Evolutionary conservation across 106 monocot species (phyloP), one percentile per base, ranked within the genome.

Genomic region (Amphibolis antarctica): DNA sequence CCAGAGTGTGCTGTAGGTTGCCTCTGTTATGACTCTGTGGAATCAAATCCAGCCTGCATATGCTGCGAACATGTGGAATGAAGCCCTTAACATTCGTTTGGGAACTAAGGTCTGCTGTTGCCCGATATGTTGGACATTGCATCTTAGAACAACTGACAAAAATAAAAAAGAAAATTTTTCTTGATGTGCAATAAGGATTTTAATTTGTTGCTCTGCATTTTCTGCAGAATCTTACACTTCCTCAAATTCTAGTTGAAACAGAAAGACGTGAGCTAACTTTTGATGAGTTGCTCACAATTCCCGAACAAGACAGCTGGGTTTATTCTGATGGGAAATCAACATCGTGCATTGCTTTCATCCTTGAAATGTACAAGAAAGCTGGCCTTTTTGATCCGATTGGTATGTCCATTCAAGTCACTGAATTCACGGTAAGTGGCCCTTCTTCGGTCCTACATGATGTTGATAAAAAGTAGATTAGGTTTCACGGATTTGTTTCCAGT

Each of bases 21-120:
- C 94, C 73, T 86, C 89, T 67, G 75, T 72, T n/a, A 96, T 96
- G 94, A 89, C 89, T 43, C 66, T 96, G 79, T 89, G 86, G 89
- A 80, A 58, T 62, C 83, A 84, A n/a, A 61, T 96, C 22, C 82
- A 82, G 72, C 89, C 94, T 71, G 76, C 59, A 14, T 86, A 89
- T 84, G 89, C 94, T 64, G 78, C 85, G 47, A 93, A 89, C 61
- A 62, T 96, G 83, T 96, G 84, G 86, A 89, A 89, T 78, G 94
- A 96, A 78, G 94, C 94, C 46, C 77, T 96, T 66, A 96, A 89
- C 67, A 89, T 79, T 65, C 77, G 94, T 50, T 77, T 96, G 63
- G 84, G 82, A 9, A 96, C 94, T 52, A 11, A 89, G 84, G 94
- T 96, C 67, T 82, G 74, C 0, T 43, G 20, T 7, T n/a, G n/a